Evolutionary conservation across 2,329 filamentous ascomycete genomes (phyloP).

Genomic region (Fusarium pseudograminearum): DNA sequence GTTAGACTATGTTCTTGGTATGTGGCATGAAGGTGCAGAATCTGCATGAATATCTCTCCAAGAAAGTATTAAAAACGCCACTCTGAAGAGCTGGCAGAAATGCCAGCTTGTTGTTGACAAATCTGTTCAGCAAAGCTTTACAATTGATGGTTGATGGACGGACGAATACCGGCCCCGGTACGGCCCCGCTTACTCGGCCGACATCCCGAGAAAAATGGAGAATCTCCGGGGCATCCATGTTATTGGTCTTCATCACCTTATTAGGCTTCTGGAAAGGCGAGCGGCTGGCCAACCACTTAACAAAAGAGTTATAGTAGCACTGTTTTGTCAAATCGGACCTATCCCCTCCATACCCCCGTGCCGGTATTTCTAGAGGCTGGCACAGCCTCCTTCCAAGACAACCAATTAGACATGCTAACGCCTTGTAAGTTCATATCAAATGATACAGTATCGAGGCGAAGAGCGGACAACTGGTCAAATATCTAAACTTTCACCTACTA

Average conservation of each 20-base stretch:
- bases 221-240: neutral
- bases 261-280: neutral
- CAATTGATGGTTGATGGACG: neutral
- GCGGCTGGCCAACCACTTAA: neutral
- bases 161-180: neutral
- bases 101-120: conserved; percentile 3
- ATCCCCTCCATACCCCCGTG: no score
- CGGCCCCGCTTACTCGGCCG: neutral
- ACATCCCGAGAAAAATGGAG: neutral
- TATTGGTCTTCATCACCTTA: neutral
- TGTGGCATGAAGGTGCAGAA: neutral
- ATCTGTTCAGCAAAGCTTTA: neutral
- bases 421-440: neutral
- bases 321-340: neutral
- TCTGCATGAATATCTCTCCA: neutral
- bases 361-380: neutral
- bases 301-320: neutral
- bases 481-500: fast-evolving
- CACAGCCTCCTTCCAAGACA: neutral
- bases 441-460: neutral
- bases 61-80: neutral
- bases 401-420: neutral
- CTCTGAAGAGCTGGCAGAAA: neutral
- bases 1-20: neutral
- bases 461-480: neutral